Conservation (phyloP, 495 filamentous ascomycete genomes). For the Trichoderma orchidacearum region DNA sequence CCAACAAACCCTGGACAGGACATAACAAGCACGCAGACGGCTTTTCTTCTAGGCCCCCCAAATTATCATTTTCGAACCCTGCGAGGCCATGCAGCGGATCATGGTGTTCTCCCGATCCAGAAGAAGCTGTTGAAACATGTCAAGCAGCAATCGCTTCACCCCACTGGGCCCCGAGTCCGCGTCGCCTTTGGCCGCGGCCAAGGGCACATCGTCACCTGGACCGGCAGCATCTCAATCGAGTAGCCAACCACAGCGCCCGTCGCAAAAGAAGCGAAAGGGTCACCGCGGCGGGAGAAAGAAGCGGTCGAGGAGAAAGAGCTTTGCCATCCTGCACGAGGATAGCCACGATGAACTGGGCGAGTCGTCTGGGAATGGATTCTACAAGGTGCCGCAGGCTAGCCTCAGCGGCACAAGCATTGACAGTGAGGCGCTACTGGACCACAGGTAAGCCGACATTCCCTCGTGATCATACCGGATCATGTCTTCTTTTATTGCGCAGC, state of each 20-base stretch:
- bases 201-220: background rate
- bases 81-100: background rate
- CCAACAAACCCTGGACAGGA: background rate
- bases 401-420: constrained; percentile 71
- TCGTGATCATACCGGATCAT: background rate
- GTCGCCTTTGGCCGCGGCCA: background rate
- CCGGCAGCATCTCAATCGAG: background rate
- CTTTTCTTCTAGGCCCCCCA: background rate
- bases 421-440: constrained; percentile 67
- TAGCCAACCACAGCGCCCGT: background rate
- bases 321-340: constrained; percentile 34
- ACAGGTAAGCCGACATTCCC: constrained; percentile 39
- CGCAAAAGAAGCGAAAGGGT: constrained; percentile 22
- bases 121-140: background rate
- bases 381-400: constrained; percentile 40
- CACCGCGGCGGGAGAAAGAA: constrained; percentile 44
- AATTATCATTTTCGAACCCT: background rate
- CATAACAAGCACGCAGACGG: background rate
- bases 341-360: constrained; percentile 20
- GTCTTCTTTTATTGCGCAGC: background rate
- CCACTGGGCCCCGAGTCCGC: background rate
- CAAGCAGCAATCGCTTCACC: background rate
- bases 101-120: background rate
- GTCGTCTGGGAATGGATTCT: constrained; percentile 33
- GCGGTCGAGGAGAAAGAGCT: constrained; percentile 48